These are phyloP conservation scores for Diplodia sapinea DNA, from an alignment of 2,329 filamentous ascomycete species.

Conservation along the genomic window DNA sequence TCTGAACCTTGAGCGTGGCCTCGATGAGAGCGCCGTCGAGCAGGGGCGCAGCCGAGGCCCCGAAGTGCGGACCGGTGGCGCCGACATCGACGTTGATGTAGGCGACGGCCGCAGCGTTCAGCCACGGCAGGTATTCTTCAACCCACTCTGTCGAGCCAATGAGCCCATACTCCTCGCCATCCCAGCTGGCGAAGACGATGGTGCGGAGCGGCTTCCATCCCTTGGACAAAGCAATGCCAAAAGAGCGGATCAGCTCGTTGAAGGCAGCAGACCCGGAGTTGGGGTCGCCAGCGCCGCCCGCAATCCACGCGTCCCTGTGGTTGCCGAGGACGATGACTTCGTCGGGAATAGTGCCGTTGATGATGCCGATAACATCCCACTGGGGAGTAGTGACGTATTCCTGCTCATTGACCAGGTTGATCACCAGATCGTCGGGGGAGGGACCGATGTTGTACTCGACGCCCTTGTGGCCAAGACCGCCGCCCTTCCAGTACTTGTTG, in stretches of 20 bases:
- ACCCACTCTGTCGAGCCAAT: constrained; percentile 92
- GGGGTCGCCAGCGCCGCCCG: constrained; percentile 78
- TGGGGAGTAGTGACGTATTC: constrained; percentile 58
- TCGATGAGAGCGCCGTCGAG: constrained; percentile 75
- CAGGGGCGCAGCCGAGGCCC: constrained; percentile 72
- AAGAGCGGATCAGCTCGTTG: constrained; percentile 77
- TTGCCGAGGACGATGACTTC: constrained; percentile 93
- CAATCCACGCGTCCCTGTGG: constrained; percentile 88
- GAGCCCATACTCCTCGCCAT: constrained; percentile 79
- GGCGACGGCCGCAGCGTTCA: constrained; percentile 73
- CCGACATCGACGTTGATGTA: constrained; percentile 88
- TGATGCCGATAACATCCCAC: constrained; percentile 83
- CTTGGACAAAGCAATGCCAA: constrained; percentile 71
- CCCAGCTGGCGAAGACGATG: constrained; percentile 80
- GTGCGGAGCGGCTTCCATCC: constrained; percentile 89
- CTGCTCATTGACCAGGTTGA: constrained; percentile 58
- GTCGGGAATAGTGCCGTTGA: constrained; percentile 84
- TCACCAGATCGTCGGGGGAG: constrained; percentile 69
- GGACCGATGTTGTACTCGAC: constrained; percentile 87
- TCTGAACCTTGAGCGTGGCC: constrained; percentile 54
- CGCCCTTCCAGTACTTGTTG: constrained; percentile 72
- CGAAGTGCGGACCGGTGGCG: constrained; percentile 68
- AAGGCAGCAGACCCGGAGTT: constrained; percentile 81
- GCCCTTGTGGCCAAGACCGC: constrained; percentile 78
- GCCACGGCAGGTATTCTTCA: constrained; percentile 85